Evolutionary conservation across 495 filamentous ascomycete species (phyloP), one percentile per base, ranked within the genome.

Genomic region (Ramalina intermedia): DNA sequence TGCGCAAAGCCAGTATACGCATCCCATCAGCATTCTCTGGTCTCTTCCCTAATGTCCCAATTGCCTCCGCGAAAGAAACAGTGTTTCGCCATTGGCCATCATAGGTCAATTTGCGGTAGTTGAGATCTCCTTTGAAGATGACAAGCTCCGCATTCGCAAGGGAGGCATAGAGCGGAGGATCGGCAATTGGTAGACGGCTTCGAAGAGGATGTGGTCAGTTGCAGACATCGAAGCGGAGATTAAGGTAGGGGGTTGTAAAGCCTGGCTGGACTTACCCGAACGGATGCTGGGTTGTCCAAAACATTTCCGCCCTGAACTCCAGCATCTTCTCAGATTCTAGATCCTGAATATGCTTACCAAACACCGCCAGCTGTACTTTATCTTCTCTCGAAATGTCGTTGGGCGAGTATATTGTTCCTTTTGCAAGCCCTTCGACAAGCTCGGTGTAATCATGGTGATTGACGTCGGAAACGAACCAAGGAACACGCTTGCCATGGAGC

Each of bases 381-480:
- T 81, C 74, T 7, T 88, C 83, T 33, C 87, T 81, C 7, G 78
- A 68, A 0, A 79, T 72, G 3, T 74, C 80, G 41, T 73, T 68
- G 29, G 29, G 29, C 29, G 29, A 3, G 64, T 88, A 96, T 66
- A 94, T 93, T 4, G 63, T 43, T 52, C 79, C 73, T 0, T 78
- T 69, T 3, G 76, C 72, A 17, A 96, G 73, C 4, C 80, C 81
- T 39, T 73, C 75, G 35, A 96, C 75, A 11, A 96, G 72, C 48
- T 82, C 77, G 0, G 67, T 71, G 55, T 96, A 91, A 59, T 96
- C 90, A 24, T 67, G 71, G 0, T 85, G 84, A n/a, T 91, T 66
- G 11, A 96, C 90, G 56, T 96, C 90, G 1, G 85, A 93, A 42
- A 96, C 90, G 56, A 96, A 98, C 90, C 90, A 98, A 0, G 90